Evolutionary conservation across 495 filamentous ascomycete species (phyloP), one percentile per base, ranked within the genome.

Genomic region (Neurospora tetrasperma): DNA sequence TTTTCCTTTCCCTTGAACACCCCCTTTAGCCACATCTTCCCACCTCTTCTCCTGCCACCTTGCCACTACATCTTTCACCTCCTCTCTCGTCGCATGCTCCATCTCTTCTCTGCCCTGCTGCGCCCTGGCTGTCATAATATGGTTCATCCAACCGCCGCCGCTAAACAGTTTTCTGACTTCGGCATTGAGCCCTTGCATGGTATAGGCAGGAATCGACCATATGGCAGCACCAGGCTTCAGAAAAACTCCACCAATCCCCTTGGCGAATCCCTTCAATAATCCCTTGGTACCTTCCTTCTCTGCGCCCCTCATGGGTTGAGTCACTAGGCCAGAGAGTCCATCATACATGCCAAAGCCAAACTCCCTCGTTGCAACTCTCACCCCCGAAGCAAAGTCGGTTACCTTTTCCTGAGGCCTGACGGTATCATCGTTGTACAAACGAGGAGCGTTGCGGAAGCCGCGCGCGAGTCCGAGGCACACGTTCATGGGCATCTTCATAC

Each of bases 381-480:
- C 78, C 2, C 92, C 91, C 74, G 88, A 91, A 72, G 87, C 82
- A 27, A 94, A 80, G 71, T 88, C 89, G 0, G 90, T 92, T 0
- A 97, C 90, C 72, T 90, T 92, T 66, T 92, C 89, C 0, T 84
- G 82, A 16, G 88, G 86, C 16, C 89, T 86, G 4, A 97, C 90
- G 66, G 87, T 93, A 7, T 89, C 86, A 74, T 94, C 93, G 54
- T 93, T 89, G 73, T 95, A 96, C 2, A 96, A 80, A 71, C 88
- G 91, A 0, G 93, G 93, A 1, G 89, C 89, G 77, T 96, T 97
- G 79, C 96, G 92, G 75, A 97, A 96, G 10, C 94, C 94, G 79
- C 90, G 92, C 0, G 94, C 89, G 4, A 97, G 78, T 16, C 89
- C 90, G 48, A 96, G 83, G 14, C 92, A 90, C 72, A 96, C 88